These are phyloP conservation scores for Corchorus olitorius DNA, from an alignment of 345 rosid genomes.

Conservation along the genomic window DNA sequence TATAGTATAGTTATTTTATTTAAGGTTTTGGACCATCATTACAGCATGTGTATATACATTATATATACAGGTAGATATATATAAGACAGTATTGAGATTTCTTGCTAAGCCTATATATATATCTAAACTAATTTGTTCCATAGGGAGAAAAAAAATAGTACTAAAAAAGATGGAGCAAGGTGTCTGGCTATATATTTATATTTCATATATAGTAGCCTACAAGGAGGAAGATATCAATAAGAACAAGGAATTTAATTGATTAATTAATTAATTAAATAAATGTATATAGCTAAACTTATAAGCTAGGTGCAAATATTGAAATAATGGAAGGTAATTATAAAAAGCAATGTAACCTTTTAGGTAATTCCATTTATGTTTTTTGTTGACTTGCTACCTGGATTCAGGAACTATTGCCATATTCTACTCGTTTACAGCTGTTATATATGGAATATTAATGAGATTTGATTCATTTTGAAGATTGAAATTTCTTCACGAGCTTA, in stretches of 20 bases:
- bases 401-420: not conserved
- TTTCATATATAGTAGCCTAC: not conserved
- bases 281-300: too few species aligned
- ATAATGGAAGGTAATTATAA: not conserved
- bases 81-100: not conserved
- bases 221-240: not conserved
- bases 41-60: not conserved
- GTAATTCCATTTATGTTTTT: not conserved
- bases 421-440: not conserved
- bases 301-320: not conserved
- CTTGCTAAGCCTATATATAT: not conserved
- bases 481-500: not conserved
- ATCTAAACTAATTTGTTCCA: not conserved
- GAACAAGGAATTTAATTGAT: not conserved
- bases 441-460: not conserved
- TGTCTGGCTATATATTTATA: not conserved
- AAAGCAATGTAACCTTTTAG: not conserved
- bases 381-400: not conserved
- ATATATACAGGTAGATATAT: too few species aligned
- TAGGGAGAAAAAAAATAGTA: too few species aligned
- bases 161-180: too few species aligned
- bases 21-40: not conserved
- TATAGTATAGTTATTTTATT: not conserved
- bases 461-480: not conserved
- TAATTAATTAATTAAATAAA: not conserved